Evolutionary conservation across 768 basidiomycete species (phyloP), one percentile per base, ranked within the genome.

Genomic region (Wakefieldia striispora): DNA sequence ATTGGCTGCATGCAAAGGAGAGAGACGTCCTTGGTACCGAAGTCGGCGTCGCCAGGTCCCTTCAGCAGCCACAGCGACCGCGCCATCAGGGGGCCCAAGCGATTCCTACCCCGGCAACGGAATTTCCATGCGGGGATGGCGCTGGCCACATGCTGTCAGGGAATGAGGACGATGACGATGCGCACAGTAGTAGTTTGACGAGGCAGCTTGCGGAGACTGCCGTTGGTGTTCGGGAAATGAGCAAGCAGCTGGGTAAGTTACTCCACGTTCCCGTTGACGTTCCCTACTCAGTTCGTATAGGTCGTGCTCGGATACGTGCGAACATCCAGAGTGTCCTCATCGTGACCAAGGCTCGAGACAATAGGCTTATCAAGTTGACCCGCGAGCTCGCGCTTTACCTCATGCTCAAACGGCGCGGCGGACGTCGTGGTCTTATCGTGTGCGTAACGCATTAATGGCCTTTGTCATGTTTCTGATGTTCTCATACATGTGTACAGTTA

Each of bases 311-410:
- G 27, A 91, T 98, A 49, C 84, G 84, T 43, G 88, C 91, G 14
- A 88, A 90, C 62, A 93, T 98, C 49, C 93, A 97, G 68, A 91
- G 81, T 51, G 79, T 99, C 55, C 78, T 99, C 50, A 92, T 99
- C 66, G 85, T 99, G 57, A 99, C 97, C 39, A 99, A 99, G 70
- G 97, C 97, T 34, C 78, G 95, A 44, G 97, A 99, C 74, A 99
- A 98, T 66, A 79, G 92, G 45, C 82, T 99, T 44, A 98, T 98
- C 75, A 86, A 88, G 64, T 80, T 99, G 40, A 99, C 97, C 0
- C 81, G 95, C 42, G 86, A 98, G 65, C 79, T 99, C 29, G 94
- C 97, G 0, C 73, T 98, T 17, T 97, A 95, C 69, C 83, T 98
- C 50, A 98, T 99, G 97, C 74, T 84, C 51, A 95, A 89, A 70